A percentile compares a stretch with the other conserved stretches of the same genome.
Evolutionary conservation across 768 basidiomycete species (phyloP).

Genomic region (Erythrobasidium yunnanense): DNA sequence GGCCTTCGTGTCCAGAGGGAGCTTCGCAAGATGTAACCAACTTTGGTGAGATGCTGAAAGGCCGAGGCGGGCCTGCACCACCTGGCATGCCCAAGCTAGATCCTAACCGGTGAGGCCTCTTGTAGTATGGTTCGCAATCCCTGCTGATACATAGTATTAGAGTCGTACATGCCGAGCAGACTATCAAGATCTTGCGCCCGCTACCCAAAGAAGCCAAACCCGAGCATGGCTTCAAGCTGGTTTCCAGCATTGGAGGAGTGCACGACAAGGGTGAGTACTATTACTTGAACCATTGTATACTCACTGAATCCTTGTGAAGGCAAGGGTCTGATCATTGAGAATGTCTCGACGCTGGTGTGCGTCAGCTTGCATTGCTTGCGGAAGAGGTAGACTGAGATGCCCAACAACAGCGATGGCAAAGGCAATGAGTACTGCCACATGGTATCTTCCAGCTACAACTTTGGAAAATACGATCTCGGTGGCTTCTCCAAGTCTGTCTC

Average conservation of each 20-base stretch:
- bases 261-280: slow-evolving; percentile 64
- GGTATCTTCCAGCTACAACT: slow-evolving; percentile 57
- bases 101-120: slow-evolving; percentile 47
- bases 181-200: slow-evolving; percentile 67
- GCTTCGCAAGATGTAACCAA: slow-evolving; percentile 57
- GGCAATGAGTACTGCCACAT: slow-evolving; percentile 55
- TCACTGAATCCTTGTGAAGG: neutral
- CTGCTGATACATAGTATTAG: no score
- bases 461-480: slow-evolving; percentile 58
- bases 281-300: neutral
- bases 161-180: slow-evolving; percentile 68
- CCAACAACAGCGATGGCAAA: slow-evolving; percentile 49
- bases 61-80: slow-evolving; percentile 41
- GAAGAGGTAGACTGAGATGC: no score
- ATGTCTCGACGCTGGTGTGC: slow-evolving; percentile 16
- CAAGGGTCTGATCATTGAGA: slow-evolving; percentile 36
- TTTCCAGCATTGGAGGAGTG: slow-evolving; percentile 55
- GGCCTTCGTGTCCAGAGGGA: slow-evolving; percentile 41
- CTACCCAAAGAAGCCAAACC: slow-evolving; percentile 54
- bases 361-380: slow-evolving; percentile 14
- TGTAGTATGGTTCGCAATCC: no score
- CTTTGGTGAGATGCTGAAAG: slow-evolving; percentile 49
- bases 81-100: slow-evolving; percentile 63
- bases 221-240: slow-evolving; percentile 68
- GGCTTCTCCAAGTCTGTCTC: slow-evolving; percentile 57